A percentile compares a stretch with the other conserved stretches of the same genome.
Evolutionary conservation across 1,284 basidiomycete genomes (phyloP).

Genomic region (Apiotrichum montevideense): DNA sequence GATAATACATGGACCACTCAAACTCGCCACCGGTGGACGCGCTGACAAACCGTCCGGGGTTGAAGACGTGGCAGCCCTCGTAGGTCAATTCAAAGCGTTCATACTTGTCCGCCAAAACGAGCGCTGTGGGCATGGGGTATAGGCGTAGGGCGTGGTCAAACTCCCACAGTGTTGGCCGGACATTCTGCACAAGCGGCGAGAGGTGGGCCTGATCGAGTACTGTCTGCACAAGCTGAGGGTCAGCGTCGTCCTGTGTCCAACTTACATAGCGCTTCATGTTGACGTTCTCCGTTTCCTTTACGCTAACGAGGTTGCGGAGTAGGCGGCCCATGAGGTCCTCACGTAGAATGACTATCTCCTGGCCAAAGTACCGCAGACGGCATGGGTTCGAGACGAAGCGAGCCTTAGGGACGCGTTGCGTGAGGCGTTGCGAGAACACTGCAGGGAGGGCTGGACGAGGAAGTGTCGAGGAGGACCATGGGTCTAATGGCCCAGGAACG

Average conservation of each 20-base stretch:
- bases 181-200: constrained; percentile 70
- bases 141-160: constrained; percentile 87
- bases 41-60: constrained; percentile 77
- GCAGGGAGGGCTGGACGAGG: constrained; percentile 75
- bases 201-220: constrained; percentile 89
- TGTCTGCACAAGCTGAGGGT: constrained; percentile 75
- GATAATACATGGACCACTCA: constrained; percentile 81
- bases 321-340: constrained; percentile 92
- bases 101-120: constrained; percentile 95
- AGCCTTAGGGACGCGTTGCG: constrained; percentile 64
- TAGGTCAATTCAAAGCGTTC: constrained; percentile 95
- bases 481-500: constrained; percentile 87
- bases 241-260: neutral
- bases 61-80: constrained; percentile 97
- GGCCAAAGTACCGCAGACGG: constrained; percentile 88
- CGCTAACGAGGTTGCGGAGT: constrained; percentile 81
- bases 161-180: constrained; percentile 84
- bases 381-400: constrained; percentile 89
- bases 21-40: constrained; percentile 57
- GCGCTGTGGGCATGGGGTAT: constrained; percentile 89
- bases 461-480: constrained; percentile 67
- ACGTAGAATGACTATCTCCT: constrained; percentile 90
- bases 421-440: constrained; percentile 63
- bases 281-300: constrained; percentile 69
- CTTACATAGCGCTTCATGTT: constrained; percentile 82